These are phyloP conservation scores for Spinacia oleracea DNA, from an alignment of 179 eudicot species.

Conservation along the genomic window DNA sequence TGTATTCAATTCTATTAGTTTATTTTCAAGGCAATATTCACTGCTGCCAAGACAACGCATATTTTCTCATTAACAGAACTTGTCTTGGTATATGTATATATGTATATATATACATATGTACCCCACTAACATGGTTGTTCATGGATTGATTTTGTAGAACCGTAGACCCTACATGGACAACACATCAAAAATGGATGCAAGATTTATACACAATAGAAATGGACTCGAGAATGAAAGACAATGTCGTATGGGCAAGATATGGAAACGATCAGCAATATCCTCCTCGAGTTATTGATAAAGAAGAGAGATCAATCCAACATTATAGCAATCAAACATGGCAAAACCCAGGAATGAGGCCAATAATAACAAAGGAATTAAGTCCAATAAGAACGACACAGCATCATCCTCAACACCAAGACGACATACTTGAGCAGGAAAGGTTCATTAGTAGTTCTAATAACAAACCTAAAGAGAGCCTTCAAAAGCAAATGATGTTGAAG, in stretches of 20 bases:
- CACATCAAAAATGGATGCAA: conserved; percentile 33
- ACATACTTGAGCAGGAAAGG: conserved; percentile 10
- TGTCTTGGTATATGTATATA: not conserved
- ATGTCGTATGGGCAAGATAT: conserved; percentile 25
- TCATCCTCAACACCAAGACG: conserved; percentile 1
- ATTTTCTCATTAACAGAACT: not conserved
- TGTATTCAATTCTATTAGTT: not conserved
- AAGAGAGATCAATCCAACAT: conserved; percentile 2
- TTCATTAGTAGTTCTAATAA: not conserved
- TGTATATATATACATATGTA: not conserved
- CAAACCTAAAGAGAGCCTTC: conserved; percentile 25
- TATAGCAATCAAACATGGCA: conserved; percentile 1
- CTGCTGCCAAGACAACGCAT: not conserved
- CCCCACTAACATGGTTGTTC: not conserved
- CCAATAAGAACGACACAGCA: conserved; percentile 16
- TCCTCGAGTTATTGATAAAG: conserved; percentile 11
- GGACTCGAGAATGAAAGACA: not conserved
- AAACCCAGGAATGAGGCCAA: conserved; percentile 7
- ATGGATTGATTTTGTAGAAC: conserved; percentile 29
- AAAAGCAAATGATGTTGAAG: conserved; percentile 27
- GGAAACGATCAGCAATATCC: conserved; percentile 10
- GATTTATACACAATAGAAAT: conserved; percentile 22
- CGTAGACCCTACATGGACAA: conserved; percentile 41
- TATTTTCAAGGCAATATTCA: not conserved
- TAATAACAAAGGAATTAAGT: not conserved